Evolutionary conservation across 225 moss, liverwort and hornwort species (phyloP).

Genomic region (Pseudoscleropodium purum): DNA sequence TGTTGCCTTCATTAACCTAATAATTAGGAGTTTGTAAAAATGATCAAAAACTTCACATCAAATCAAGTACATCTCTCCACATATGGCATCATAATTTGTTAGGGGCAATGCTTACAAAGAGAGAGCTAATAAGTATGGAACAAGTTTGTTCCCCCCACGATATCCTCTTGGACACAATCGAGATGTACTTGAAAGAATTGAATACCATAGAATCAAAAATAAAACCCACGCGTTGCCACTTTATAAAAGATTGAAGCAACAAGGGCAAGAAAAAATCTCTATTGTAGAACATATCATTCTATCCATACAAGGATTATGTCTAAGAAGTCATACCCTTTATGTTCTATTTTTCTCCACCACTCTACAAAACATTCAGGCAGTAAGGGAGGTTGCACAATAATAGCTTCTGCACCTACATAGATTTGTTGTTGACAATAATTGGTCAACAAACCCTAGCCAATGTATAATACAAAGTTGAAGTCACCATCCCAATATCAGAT

Average conservation of each 20-base stretch:
- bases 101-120: not conserved
- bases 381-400: conserved; percentile 79
- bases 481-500: not conserved
- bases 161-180: not conserved
- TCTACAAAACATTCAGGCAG: conserved; percentile 48
- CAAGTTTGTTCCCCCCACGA: not conserved
- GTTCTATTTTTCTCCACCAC: conserved; percentile 65
- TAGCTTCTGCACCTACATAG: conserved; percentile 64
- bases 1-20: conserved; percentile 40
- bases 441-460: not conserved
- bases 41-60: not conserved
- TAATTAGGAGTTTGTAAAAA: not conserved
- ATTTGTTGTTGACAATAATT: conserved; percentile 17
- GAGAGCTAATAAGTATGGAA: not conserved
- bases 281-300: not conserved
- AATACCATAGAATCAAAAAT: not conserved
- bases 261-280: not conserved
- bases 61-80: not conserved
- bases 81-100: not conserved
- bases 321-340: conserved; percentile 27
- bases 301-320: not conserved
- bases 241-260: not conserved
- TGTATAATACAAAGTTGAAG: not conserved
- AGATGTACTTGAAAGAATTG: not conserved
- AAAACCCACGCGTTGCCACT: not conserved